Percentiles rank a stretch among this genome's conserved stretches.
These are phyloP conservation scores for Neurospora tetrasperma DNA, from an alignment of 495 filamentous ascomycete genomes.

Conservation along the genomic window DNA sequence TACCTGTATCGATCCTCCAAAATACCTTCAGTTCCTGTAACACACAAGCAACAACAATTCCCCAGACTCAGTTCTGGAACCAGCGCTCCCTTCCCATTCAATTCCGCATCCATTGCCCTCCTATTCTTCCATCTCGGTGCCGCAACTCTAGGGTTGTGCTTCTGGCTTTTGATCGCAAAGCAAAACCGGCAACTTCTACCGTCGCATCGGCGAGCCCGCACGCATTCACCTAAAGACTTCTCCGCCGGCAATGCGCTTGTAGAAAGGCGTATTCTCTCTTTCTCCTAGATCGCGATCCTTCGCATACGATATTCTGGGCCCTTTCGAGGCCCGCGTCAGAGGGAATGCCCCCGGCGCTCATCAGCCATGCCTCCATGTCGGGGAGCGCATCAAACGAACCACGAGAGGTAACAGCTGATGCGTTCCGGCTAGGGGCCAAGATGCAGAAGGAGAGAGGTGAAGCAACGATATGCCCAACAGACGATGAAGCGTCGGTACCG, in stretches of 20 bases:
- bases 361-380: constrained; percentile 39
- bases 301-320: background rate
- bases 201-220: background rate
- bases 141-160: background rate
- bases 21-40: background rate
- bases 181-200: background rate
- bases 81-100: background rate
- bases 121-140: background rate
- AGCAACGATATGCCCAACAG: constrained; percentile 24
- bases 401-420: constrained; percentile 20
- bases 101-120: background rate
- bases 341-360: constrained; percentile 41
- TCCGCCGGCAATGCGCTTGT: background rate
- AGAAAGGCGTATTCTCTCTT: background rate
- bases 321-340: constrained; percentile 4
- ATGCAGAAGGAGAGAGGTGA: constrained; percentile 10
- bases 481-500: constrained; percentile 28
- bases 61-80: background rate
- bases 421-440: constrained; percentile 12
- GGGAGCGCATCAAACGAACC: constrained; percentile 28
- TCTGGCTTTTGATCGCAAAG: background rate
- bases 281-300: background rate
- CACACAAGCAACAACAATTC: background rate
- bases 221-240: background rate
- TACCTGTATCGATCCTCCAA: background rate